Percentiles rank a stretch among this genome's conserved stretches.
phyloP scores from a whole-genome alignment of 129 eudicot genomes.

The Scalesia atractyloides region DNA sequence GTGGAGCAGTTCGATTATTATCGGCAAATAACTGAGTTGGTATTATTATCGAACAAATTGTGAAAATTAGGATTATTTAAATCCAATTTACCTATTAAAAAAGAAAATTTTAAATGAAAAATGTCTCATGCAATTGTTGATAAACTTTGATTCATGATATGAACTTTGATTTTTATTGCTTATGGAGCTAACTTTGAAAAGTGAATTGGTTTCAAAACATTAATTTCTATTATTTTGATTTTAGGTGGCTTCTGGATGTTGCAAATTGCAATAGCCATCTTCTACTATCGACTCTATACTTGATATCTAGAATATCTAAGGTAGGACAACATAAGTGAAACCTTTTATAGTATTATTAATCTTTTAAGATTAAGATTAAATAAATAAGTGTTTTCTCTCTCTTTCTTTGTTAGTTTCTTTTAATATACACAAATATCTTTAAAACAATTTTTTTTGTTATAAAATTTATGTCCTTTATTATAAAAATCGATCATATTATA shows the following conservation, averaged over 20 bases:
- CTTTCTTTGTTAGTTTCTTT: too few relatives aligned
- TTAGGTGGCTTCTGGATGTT: slow-evolving; percentile 9
- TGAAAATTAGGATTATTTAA: too few relatives aligned
- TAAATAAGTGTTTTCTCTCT: too few relatives aligned
- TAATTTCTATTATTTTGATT: not conserved
- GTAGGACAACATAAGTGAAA: not conserved
- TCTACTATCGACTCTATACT: slow-evolving; percentile 6
- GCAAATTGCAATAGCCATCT: slow-evolving; percentile 26
- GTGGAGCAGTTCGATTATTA: too few relatives aligned
- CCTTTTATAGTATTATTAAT: not conserved
- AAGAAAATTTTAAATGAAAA: not conserved
- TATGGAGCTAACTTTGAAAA: slow-evolving; percentile 19
- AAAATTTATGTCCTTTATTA: not conserved
- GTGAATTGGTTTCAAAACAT: not conserved
- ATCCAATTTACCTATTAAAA: too few relatives aligned
- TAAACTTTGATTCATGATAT: not conserved
- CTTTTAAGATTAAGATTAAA: too few relatives aligned
- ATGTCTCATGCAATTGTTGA: not conserved
- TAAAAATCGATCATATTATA: not conserved
- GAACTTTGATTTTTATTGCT: not conserved
- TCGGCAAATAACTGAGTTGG: too few relatives aligned
- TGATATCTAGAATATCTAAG: slow-evolving; percentile 3
- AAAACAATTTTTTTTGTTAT: too few relatives aligned
- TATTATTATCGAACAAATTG: too few relatives aligned
- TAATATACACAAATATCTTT: too few relatives aligned